Percentiles rank a stretch among this genome's conserved stretches.
Evolutionary conservation across 2,329 filamentous ascomycete species (phyloP).

Genomic region (Diaporthe sp.): DNA sequence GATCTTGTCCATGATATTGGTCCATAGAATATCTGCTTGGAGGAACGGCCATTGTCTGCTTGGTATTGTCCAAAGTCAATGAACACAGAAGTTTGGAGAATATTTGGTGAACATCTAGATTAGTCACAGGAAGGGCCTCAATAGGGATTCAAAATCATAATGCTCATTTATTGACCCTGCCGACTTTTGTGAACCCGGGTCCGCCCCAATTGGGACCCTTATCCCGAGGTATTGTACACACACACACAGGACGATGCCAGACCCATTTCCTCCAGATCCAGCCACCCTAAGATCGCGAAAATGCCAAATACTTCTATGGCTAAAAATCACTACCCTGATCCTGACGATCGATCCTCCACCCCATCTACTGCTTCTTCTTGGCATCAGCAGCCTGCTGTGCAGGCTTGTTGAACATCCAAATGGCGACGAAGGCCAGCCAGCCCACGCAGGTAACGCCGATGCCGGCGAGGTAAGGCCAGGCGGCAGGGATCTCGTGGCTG

Average conservation of each 20-base stretch:
- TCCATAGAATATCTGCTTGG: neutral
- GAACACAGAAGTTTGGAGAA: neutral
- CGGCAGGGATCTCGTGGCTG: conserved; percentile 89
- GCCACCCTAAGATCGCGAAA: conserved; percentile 18
- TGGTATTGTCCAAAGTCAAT: too few species aligned
- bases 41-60: neutral
- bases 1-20: neutral
- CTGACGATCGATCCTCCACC: neutral
- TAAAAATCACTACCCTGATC: neutral
- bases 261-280: conserved; percentile 28
- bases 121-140: neutral
- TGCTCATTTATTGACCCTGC: conserved; percentile 35
- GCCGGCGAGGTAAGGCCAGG: conserved; percentile 95
- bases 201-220: conserved; percentile 16
- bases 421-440: conserved; percentile 85
- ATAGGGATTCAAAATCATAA: conserved; percentile 13
- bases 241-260: conserved; percentile 35
- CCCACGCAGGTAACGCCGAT: conserved; percentile 87
- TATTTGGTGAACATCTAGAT: neutral
- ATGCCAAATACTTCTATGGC: conserved; percentile 10
- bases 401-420: conserved; percentile 85
- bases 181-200: conserved; percentile 36
- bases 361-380: conserved; percentile 64
- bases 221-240: conserved; percentile 39
- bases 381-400: conserved; percentile 49